Base-by-base conservation (phyloP, 768 basidiomycete genomes). In the Boletus pseudopeckii region DNA sequence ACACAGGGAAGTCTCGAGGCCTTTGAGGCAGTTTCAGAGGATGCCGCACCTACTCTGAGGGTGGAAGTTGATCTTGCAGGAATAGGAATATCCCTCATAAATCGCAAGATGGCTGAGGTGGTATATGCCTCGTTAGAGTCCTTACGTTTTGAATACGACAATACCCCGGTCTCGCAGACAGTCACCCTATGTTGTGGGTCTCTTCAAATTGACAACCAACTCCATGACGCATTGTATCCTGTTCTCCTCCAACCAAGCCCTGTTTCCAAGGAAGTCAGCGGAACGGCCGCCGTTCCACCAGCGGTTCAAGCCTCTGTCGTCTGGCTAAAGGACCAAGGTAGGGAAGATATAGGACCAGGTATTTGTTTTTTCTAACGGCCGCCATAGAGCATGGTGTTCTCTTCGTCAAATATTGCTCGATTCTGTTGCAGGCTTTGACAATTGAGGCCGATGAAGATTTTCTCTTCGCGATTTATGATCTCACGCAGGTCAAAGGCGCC, bases 371-470 rank as follows among this genome's bases (percentile, higher is more conserved):
- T 20, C 43, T 47, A 4, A 58, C 5, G 6, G 5, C 15, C 14
- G 43, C 45, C 13, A 39, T 50, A 99, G 97, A 88, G n/a, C 97
- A 98, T 59, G 97, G 97, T 17, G 97, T 99, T 9, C 71, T 92
- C n/a, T 98, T 97, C 69, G 80, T 99, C 75, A 98, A 98, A 72
- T 98, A 98, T 65, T 96, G 92, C 50, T 95, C 95, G 2, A 81
- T 98, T 48, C 74, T 99, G 14, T 75, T 99, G 15, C 97, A 99
- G 67, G 91, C 95, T 3, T 75, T 98, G 70, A 97, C 93, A 0
- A 84, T 99, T 15, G 94, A 98, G 65, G 82, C 90, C n/a, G 97
- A 99, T 66, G 97, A 99, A 72, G 97, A 98, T 71, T 85, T 99
- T 57, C 70, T 98, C 37, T 98, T 93, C 63, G 84, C 95, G 1